Percentiles rank a stretch among this genome's conserved stretches.
phyloP scores from a whole-genome alignment of 495 filamentous ascomycete genomes.

The Astrocystis sublimbata region DNA sequence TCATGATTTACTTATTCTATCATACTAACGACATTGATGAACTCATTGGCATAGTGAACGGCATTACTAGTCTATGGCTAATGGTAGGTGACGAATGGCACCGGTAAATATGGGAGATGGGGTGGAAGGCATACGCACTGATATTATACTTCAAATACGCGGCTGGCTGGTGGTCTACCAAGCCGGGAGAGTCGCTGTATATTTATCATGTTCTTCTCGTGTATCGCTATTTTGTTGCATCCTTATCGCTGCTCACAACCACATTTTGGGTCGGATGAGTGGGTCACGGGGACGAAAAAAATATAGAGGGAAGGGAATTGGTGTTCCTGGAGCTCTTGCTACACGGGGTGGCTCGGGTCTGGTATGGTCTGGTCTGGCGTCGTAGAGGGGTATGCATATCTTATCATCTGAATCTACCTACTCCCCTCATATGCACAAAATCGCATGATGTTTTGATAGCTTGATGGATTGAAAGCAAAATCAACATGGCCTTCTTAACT shows the following conservation, averaged over 20 bases:
- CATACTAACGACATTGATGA: neutral
- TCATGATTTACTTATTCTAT: too few relatives aligned
- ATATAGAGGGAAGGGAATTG: neutral
- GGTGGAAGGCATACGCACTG: neutral
- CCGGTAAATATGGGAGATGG: neutral
- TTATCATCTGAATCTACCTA: neutral
- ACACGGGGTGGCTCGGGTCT: too few relatives aligned
- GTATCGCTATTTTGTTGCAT: neutral
- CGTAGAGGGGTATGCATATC: neutral
- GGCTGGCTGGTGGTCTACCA: neutral
- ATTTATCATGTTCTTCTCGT: neutral
- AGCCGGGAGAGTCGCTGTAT: neutral
- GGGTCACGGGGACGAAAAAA: neutral
- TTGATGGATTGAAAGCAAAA: too few relatives aligned
- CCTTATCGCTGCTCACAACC: neutral
- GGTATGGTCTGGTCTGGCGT: neutral
- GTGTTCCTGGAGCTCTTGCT: neutral
- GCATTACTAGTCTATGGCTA: neutral
- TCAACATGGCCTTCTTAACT: conserved; percentile 3
- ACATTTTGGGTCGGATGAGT: neutral
- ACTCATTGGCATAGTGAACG: neutral
- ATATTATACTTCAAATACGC: conserved; percentile 9
- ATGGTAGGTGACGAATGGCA: neutral
- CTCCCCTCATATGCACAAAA: neutral
- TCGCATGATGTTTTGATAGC: neutral